A percentile compares a stretch with the other conserved stretches of the same genome.
These are phyloP conservation scores for Mortierella polycephala DNA, from an alignment of 371 early-diverging fungal genomes.

Conservation along the genomic window DNA sequence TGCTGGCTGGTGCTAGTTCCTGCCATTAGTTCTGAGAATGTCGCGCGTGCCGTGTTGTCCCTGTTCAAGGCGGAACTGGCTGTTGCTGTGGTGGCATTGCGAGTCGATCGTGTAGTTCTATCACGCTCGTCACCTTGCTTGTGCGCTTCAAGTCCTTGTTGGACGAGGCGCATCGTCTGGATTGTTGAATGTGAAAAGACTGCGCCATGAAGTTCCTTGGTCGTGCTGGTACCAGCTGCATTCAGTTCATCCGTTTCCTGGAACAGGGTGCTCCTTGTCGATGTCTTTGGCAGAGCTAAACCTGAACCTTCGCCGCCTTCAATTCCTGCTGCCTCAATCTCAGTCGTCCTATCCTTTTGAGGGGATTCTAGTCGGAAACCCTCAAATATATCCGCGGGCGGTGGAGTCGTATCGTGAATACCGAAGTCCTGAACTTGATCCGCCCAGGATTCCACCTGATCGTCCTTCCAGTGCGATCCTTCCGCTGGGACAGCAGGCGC, in stretches of 20 bases:
- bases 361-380: slow-evolving; percentile 39
- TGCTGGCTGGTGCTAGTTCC: slow-evolving; percentile 23
- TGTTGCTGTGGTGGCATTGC: slow-evolving; percentile 27
- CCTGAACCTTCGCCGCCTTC: slow-evolving; percentile 1
- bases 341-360: background rate
- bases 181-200: slow-evolving; percentile 44
- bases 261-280: slow-evolving; percentile 25
- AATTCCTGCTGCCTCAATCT: background rate
- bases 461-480: slow-evolving; percentile 27
- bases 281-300: background rate
- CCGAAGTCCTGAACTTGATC: slow-evolving; percentile 27
- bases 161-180: slow-evolving; percentile 47
- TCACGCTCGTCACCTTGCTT: background rate
- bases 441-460: slow-evolving; percentile 34
- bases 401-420: slow-evolving; percentile 22
- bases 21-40: slow-evolving; percentile 43
- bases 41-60: slow-evolving; percentile 28
- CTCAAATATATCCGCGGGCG: slow-evolving; percentile 39
- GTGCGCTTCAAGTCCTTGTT: slow-evolving; percentile 27
- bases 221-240: background rate
- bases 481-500: background rate
- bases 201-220: slow-evolving; percentile 42
- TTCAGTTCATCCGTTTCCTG: slow-evolving; percentile 29
- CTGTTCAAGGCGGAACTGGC: slow-evolving; percentile 38
- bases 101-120: slow-evolving; percentile 24